Conservation (phyloP, 176 grass and related monocot genomes). For the Ensete ventricosum region DNA sequence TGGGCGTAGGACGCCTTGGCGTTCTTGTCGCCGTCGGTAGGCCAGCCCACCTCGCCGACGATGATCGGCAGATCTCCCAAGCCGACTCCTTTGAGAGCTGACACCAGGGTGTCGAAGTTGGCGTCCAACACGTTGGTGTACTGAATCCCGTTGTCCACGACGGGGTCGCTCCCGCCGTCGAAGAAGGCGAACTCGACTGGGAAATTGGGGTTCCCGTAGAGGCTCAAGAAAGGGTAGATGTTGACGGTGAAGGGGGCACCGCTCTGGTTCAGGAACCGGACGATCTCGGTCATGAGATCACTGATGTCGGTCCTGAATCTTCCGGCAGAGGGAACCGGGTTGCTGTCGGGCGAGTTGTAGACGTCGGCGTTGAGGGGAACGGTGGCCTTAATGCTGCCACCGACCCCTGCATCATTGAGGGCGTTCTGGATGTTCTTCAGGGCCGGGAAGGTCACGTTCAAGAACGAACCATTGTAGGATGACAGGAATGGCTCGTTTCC, state of each 20-base stretch:
- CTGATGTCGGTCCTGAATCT: constrained; percentile 40
- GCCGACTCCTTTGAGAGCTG: constrained; percentile 29
- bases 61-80: constrained; percentile 37
- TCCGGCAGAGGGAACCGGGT: constrained; percentile 40
- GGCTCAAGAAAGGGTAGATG: constrained; percentile 86
- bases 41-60: constrained; percentile 76
- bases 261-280: constrained; percentile 52
- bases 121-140: constrained; percentile 95
- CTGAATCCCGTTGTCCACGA: constrained; percentile 35
- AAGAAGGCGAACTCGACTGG: constrained; percentile 82
- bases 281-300: constrained; percentile 61
- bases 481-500: constrained; percentile 81
- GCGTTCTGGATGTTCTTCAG: constrained; percentile 74
- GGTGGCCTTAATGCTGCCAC: constrained; percentile 49
- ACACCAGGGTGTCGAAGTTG: constrained; percentile 67
- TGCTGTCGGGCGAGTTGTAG: constrained; percentile 28
- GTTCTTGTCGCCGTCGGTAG: constrained; percentile 51
- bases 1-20: constrained; percentile 33
- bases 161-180: constrained; percentile 40
- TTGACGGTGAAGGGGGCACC: constrained; percentile 73
- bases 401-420: constrained; percentile 53
- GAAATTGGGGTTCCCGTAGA: constrained; percentile 42
- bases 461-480: constrained; percentile 56
- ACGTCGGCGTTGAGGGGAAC: constrained; percentile 83
- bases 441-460: constrained; percentile 67